Evolutionary conservation across 805 yeast genomes (phyloP).

Genomic region (Kodamaea fukazawae): DNA sequence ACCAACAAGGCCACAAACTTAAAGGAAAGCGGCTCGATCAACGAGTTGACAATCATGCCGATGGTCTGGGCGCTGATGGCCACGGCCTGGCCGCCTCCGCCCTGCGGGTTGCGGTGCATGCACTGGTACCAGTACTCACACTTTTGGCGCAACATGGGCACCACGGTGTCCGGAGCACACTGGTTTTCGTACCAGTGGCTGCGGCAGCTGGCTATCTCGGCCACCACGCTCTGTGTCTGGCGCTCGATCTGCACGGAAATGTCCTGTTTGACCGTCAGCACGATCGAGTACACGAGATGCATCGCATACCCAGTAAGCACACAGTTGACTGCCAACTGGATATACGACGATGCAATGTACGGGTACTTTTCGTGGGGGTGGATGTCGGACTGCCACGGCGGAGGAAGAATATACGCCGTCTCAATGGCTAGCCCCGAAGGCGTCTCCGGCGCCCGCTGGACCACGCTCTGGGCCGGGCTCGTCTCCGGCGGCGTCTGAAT

Average conservation of each 20-base stretch:
- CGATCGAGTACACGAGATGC: slow-evolving; percentile 41
- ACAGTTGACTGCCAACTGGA: slow-evolving; percentile 55
- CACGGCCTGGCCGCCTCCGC: slow-evolving; percentile 47
- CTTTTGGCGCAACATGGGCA: slow-evolving; percentile 55
- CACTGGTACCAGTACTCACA: slow-evolving; percentile 67
- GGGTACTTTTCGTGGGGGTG: slow-evolving; percentile 52
- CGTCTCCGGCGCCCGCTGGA: not conserved
- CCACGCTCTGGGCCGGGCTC: too few species aligned
- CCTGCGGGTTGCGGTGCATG: slow-evolving; percentile 56
- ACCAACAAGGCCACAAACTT: slow-evolving; percentile 52
- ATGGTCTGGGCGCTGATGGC: slow-evolving; percentile 59
- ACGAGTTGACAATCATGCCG: slow-evolving; percentile 58
- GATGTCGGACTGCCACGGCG: slow-evolving; percentile 56
- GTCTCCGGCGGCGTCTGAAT: not conserved
- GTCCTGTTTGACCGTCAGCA: slow-evolving; percentile 53
- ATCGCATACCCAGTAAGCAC: slow-evolving; percentile 44
- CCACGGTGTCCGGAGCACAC: slow-evolving; percentile 54
- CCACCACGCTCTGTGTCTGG: slow-evolving; percentile 42
- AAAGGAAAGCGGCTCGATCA: slow-evolving; percentile 65
- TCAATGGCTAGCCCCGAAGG: not conserved
- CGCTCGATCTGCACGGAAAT: slow-evolving; percentile 49
- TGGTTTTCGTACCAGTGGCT: slow-evolving; percentile 51
- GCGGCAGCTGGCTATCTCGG: slow-evolving; percentile 55
- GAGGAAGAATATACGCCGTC: slow-evolving; percentile 39
- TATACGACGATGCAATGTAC: slow-evolving; percentile 58